Conservation (phyloP, 2,329 filamentous ascomycete genomes). For the Epichloe baconii region DNA sequence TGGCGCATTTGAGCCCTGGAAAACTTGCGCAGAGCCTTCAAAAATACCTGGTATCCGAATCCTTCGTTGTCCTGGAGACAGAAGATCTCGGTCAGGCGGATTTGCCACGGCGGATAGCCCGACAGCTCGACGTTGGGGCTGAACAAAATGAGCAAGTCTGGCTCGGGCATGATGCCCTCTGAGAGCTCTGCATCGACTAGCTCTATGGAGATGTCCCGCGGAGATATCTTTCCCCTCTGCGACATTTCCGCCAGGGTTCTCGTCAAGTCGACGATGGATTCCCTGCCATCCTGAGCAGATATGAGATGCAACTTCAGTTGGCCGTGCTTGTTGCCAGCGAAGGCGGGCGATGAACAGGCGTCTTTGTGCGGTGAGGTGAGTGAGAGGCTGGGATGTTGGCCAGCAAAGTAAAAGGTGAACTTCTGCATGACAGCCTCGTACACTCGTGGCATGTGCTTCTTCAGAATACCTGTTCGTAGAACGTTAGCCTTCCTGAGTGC, state of each 20-base stretch:
- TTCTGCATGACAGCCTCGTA: constrained; percentile 70
- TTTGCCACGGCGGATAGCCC: constrained; percentile 94
- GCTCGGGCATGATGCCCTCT: constrained; percentile 70
- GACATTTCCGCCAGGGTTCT: constrained; percentile 93
- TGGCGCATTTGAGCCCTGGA: constrained; percentile 81
- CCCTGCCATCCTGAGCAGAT: constrained; percentile 76
- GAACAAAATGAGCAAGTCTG: constrained; percentile 81
- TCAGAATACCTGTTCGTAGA: constrained; percentile 57
- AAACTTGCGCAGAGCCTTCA: constrained; percentile 72
- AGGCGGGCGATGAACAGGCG: constrained; percentile 15
- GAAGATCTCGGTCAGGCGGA: constrained; percentile 90
- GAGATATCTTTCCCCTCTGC: constrained; percentile 70
- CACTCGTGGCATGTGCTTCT: constrained; percentile 75
- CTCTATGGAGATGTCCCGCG: constrained; percentile 71
- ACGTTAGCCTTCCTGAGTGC: not conserved
- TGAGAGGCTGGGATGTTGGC: constrained; percentile 57
- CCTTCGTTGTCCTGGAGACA: constrained; percentile 61
- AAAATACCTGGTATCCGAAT: constrained; percentile 89
- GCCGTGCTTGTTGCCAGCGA: constrained; percentile 20
- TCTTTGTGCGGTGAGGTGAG: constrained; percentile 32
- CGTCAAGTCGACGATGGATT: constrained; percentile 90
- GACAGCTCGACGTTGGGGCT: constrained; percentile 70
- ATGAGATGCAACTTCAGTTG: constrained; percentile 59
- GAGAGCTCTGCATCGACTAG: constrained; percentile 81
- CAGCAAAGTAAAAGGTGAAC: constrained; percentile 77